A percentile compares a stretch with the other conserved stretches of the same genome.
Evolutionary conservation across 305 asterid species (phyloP).

Genomic region (Rubia balearica): DNA sequence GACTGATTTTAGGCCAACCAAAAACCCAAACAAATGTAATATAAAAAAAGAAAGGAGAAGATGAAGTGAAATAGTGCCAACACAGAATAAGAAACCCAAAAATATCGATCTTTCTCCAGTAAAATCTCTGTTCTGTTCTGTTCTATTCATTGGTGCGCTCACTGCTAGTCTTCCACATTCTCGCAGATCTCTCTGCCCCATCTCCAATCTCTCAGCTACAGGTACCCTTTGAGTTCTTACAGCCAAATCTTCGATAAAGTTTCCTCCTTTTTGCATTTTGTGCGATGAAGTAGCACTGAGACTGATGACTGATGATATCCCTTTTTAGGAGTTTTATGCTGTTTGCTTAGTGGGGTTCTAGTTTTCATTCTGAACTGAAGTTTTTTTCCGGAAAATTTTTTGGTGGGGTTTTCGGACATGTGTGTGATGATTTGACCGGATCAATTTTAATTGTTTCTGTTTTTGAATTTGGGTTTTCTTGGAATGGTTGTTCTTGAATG

Average conservation of each 20-base stretch:
- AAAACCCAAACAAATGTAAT: neutral
- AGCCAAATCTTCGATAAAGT: neutral
- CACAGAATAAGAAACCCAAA: neutral
- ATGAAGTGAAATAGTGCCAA: neutral
- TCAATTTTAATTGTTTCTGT: slow-evolving; percentile 4
- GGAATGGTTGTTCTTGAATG: neutral
- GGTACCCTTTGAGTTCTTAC: slow-evolving; percentile 4
- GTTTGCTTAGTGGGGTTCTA: slow-evolving; percentile 7
- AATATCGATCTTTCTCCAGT: neutral
- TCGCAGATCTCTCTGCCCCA: slow-evolving; percentile 11
- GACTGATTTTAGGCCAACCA: neutral
- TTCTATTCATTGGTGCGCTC: slow-evolving; percentile 6
- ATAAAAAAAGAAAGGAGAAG: too few relatives aligned
- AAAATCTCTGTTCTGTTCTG: slow-evolving; percentile 13
- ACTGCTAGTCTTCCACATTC: slow-evolving; percentile 6
- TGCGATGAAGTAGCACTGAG: neutral
- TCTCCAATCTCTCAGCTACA: slow-evolving; percentile 6
- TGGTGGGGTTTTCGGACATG: neutral
- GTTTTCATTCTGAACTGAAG: neutral
- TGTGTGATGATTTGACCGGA: slow-evolving; percentile 15
- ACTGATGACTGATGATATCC: slow-evolving; percentile 7
- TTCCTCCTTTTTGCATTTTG: neutral
- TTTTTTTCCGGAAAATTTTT: neutral
- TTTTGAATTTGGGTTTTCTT: neutral
- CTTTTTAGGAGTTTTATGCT: neutral